phyloP scores from a whole-genome alignment of 139 green algal species.

The Micractinium sp. region DNA sequence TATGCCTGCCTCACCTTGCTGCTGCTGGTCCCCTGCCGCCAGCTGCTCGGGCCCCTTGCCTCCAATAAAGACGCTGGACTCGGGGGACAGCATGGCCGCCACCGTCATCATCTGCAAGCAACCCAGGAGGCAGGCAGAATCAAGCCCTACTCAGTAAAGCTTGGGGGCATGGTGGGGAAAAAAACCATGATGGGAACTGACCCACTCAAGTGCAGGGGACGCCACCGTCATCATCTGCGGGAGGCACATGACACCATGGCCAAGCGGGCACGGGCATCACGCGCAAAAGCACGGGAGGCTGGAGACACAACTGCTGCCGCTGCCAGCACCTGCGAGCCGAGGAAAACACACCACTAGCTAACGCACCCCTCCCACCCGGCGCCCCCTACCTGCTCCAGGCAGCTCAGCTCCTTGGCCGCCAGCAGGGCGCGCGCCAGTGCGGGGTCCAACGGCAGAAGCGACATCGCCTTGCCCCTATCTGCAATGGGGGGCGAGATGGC shows the following conservation, averaged over 20 bases:
- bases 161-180: not conserved
- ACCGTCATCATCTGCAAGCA: slow-evolving; percentile 30
- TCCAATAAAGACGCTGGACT: slow-evolving; percentile 73
- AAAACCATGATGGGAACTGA: not conserved
- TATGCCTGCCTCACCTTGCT: not conserved
- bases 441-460: slow-evolving; percentile 85
- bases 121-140: too few relatives aligned
- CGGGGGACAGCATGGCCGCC: slow-evolving; percentile 88
- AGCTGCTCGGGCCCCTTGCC: slow-evolving; percentile 58
- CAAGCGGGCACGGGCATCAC: too few relatives aligned
- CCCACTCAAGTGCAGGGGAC: slow-evolving; percentile 52
- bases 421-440: slow-evolving; percentile 81
- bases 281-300: too few relatives aligned
- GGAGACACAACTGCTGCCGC: too few relatives aligned
- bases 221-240: not conserved
- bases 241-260: not conserved
- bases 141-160: too few relatives aligned
- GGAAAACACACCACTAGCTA: not conserved
- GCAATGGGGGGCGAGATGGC: not conserved
- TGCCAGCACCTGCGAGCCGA: too few relatives aligned
- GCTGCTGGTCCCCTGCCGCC: slow-evolving; percentile 14
- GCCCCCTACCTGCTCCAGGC: slow-evolving; percentile 69
- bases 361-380: not conserved
- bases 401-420: slow-evolving; percentile 77
- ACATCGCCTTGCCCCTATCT: slow-evolving; percentile 57